Conservation (phyloP, 2,329 filamentous ascomycete genomes). For the Apiospora hydei region DNA sequence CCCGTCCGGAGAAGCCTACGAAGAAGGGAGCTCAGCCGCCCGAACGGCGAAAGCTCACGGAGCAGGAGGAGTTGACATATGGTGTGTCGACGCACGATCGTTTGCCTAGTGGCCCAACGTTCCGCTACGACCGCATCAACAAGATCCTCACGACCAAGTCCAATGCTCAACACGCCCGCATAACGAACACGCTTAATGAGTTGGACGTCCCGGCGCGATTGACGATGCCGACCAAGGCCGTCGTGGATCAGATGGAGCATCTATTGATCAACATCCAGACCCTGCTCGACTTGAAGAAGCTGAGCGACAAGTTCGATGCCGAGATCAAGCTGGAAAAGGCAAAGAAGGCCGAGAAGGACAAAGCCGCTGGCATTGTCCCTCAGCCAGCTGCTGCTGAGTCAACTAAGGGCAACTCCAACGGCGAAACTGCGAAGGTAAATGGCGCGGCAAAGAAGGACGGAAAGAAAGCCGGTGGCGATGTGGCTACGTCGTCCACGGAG, state of each 20-base stretch:
- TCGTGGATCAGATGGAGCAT: slow-evolving; percentile 74
- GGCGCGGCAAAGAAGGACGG: neutral
- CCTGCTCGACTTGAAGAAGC: slow-evolving; percentile 76
- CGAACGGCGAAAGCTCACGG: slow-evolving; percentile 73
- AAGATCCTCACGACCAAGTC: slow-evolving; percentile 82
- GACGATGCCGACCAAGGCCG: slow-evolving; percentile 75
- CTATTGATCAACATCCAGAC: slow-evolving; percentile 72
- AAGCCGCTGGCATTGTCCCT: slow-evolving; percentile 37
- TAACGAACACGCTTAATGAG: slow-evolving; percentile 74
- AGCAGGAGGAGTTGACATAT: slow-evolving; percentile 79
- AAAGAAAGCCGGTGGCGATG: slow-evolving; percentile 33
- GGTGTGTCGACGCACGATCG: slow-evolving; percentile 84
- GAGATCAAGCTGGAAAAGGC: slow-evolving; percentile 70
- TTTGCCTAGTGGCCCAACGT: slow-evolving; percentile 83
- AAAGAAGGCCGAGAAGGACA: slow-evolving; percentile 62
- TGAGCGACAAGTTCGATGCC: slow-evolving; percentile 76
- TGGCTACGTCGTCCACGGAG: neutral
- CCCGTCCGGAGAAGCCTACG: slow-evolving; percentile 46
- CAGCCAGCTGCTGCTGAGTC: slow-evolving; percentile 23
- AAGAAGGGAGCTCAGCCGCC: slow-evolving; percentile 55
- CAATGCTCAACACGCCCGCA: slow-evolving; percentile 77
- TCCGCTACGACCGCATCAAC: slow-evolving; percentile 83
- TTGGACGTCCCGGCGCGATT: slow-evolving; percentile 75
- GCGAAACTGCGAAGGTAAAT: slow-evolving; percentile 23
- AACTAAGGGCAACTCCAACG: slow-evolving; percentile 29